Evolutionary conservation across 805 yeast genomes (phyloP), one percentile per base, ranked within the genome.

Genomic region (Candida patagonica): DNA sequence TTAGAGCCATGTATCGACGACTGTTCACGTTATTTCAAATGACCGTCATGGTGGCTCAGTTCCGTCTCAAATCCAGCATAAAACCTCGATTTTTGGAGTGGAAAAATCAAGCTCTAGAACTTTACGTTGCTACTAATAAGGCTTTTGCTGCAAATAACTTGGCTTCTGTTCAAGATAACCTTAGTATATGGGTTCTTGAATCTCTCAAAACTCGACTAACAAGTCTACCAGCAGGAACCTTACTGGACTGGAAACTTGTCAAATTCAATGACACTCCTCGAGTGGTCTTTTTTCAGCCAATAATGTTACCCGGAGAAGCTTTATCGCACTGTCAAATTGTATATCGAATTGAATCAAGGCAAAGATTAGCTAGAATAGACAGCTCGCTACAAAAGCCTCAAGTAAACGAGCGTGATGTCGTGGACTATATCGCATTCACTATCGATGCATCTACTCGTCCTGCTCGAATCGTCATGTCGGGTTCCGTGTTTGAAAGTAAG

Each of bases 81-180:
- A 80, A 76, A 59, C 84, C 88, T 24, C 64, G 75, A 31, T 80
- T 80, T 48, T 56, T 76, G 16, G 72, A 77, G 44, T 88, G 95
- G 95, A 84, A 83, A 59, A 89, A 86, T 60, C 71, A 70, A 23
- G 94, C 94, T 6, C 76, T 88, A 50, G 85, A 85, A 50, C 67
- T 67, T 37, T 87, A 77, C 58, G 81, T 80, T 22, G 73, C 74
- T 42, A 80, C 84, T n/a, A 86, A 88, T 62, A 76, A 78, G 53
- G 78, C 86, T 2, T 88, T 88, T 66, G 89, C 94, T 2, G 56
- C 66, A 15, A 51, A 56, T n/a, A 54, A 78, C 47, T 54, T 85
- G 34, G 63, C 59, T 25, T 51, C 67, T 10, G 63, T 76, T 9
- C 66, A 65, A 42, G 63, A 66, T 30, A 53, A 60, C 12, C 63